Conservation (phyloP, 176 grass and related monocot species). For the Sorghum bicolor region Sorghum_bicolor_NCBIv3 NC_012873.2:20884001-20884500, state of each 20-base stretch:
- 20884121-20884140: not conserved
- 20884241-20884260: slow-evolving; percentile 20
- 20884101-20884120: not conserved
- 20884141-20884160: not conserved
- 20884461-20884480: slow-evolving; percentile 8
- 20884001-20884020: too few relatives aligned
- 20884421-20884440: slow-evolving; percentile 28
- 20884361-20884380: slow-evolving; percentile 39
- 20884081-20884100: not conserved
- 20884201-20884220: not conserved
- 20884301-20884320: not conserved
- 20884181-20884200: not conserved
- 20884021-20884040: not conserved
- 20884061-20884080: not conserved
- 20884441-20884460: slow-evolving; percentile 22
- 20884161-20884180: not conserved
- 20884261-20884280: slow-evolving; percentile 15
- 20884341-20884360: not conserved
- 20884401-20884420: slow-evolving; percentile 39
- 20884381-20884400: slow-evolving; percentile 28
- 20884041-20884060: not conserved
- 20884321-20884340: slow-evolving; percentile 20
- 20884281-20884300: slow-evolving; percentile 25
- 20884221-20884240: not conserved
- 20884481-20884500: slow-evolving; percentile 41